Conservation (phyloP, 2,329 filamentous ascomycete species). For the Fusarium anguioides region DNA sequence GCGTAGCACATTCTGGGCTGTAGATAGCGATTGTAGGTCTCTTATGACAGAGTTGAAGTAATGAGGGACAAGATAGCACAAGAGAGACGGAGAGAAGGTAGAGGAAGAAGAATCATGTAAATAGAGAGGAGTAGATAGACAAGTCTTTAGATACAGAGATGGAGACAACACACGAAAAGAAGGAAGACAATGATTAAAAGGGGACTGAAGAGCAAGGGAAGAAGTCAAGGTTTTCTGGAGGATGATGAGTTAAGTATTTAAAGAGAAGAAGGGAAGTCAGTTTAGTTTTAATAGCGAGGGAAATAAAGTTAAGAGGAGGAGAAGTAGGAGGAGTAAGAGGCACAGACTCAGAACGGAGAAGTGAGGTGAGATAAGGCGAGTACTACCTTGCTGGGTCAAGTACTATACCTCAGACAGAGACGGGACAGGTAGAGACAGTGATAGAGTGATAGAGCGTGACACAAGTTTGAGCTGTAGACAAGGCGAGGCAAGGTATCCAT, state of each 20-base stretch:
- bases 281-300: background rate
- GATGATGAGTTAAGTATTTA: conserved; percentile 7
- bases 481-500: background rate
- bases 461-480: conserved; percentile 4
- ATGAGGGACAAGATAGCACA: conserved; percentile 1
- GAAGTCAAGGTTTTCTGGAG: background rate
- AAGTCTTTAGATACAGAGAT: conserved; percentile 25
- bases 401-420: conserved; percentile 6
- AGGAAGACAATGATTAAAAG: conserved; percentile 3
- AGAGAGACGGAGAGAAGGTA: conserved; percentile 14
- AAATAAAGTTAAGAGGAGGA: conserved; percentile 5
- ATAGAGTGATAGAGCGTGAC: background rate
- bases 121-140: conserved; percentile 7
- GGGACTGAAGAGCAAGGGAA: background rate
- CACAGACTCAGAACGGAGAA: background rate
- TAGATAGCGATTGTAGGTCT: background rate
- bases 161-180: background rate
- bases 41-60: background rate
- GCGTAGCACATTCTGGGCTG: conserved; percentile 38
- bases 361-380: conserved; percentile 22
- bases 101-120: conserved; percentile 22
- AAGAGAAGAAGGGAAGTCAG: conserved; percentile 9
- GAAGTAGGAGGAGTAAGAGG: background rate
- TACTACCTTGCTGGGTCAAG: conserved; percentile 16
- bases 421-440: background rate